Evolutionary conservation across 495 filamentous ascomycete genomes (phyloP).

Genomic region (Pyrenopolyporus hunteri): DNA sequence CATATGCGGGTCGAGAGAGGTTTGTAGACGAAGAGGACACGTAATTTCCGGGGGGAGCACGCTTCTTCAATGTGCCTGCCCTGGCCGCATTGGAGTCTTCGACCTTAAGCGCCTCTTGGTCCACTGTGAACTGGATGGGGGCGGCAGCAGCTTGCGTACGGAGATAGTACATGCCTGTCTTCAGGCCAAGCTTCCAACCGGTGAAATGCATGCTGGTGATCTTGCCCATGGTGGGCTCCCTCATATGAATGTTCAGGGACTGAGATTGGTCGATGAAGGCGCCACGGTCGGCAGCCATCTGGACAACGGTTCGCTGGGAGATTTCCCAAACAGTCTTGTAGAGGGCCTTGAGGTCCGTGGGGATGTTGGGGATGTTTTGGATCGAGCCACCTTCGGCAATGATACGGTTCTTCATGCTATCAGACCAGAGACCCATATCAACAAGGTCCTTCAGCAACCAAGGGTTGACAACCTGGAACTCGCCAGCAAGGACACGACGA

Average conservation of each 20-base stretch:
- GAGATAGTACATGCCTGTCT: slow-evolving; percentile 99
- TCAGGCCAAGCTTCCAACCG: slow-evolving; percentile 97
- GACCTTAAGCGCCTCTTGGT: slow-evolving; percentile 93
- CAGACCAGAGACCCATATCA: slow-evolving; percentile 97
- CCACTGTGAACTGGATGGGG: slow-evolving; percentile 98
- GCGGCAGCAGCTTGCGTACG: slow-evolving; percentile 96
- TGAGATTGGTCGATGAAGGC: slow-evolving; percentile 99
- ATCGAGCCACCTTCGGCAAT: slow-evolving; percentile 95
- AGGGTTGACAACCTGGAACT: slow-evolving; percentile 99
- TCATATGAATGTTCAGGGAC: slow-evolving; percentile 98
- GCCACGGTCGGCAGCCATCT: slow-evolving; percentile 98
- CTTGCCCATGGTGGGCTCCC: slow-evolving; percentile 99
- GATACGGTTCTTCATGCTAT: slow-evolving; percentile 99
- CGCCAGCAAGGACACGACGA: slow-evolving; percentile 94
- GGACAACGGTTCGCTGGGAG: slow-evolving; percentile 90
- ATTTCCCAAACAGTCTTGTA: slow-evolving; percentile 99
- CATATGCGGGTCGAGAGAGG: slow-evolving; percentile 49
- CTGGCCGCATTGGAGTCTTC: slow-evolving; percentile 80
- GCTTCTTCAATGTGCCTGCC: slow-evolving; percentile 67
- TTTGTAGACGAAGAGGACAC: slow-evolving; percentile 49
- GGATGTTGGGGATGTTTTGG: slow-evolving; percentile 95
- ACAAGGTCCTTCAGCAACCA: slow-evolving; percentile 98
- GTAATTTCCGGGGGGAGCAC: slow-evolving; percentile 63
- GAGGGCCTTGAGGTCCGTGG: slow-evolving; percentile 90
- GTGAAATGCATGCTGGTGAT: slow-evolving; percentile 99